Evolutionary conservation across 2,329 filamentous ascomycete genomes (phyloP).

Genomic region (Torrubiella hemipterigena): DNA sequence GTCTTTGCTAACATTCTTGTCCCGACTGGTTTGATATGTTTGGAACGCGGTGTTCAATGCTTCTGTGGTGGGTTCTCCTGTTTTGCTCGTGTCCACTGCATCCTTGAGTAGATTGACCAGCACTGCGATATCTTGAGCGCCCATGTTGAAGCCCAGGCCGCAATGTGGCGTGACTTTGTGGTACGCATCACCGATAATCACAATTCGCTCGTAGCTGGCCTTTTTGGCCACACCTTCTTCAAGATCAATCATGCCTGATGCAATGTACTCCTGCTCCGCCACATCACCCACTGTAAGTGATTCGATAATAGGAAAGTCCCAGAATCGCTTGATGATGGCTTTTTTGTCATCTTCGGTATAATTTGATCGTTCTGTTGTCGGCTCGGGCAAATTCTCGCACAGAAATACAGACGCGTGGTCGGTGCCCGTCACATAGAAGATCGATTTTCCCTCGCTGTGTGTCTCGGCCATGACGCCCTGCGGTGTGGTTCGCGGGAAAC

Average conservation of each 20-base stretch:
- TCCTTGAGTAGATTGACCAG: conserved; percentile 9
- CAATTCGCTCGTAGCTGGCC: conserved; percentile 15
- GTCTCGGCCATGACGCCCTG: too few relatives aligned
- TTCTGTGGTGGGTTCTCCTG: background rate
- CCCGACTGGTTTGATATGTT: background rate
- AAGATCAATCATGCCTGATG: conserved; percentile 12
- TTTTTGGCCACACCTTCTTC: conserved; percentile 16
- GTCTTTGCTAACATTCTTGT: background rate
- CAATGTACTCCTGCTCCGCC: conserved; percentile 6
- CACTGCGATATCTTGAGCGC: conserved; percentile 13
- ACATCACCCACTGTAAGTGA: conserved; percentile 11
- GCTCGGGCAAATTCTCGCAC: conserved; percentile 13
- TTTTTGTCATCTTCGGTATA: conserved; percentile 15
- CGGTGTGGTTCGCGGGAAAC: conserved; percentile 12
- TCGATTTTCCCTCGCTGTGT: too few relatives aligned
- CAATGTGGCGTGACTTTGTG: conserved; percentile 19
- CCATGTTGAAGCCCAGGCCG: conserved; percentile 16
- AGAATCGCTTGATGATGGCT: conserved; percentile 11
- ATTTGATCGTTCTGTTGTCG: conserved; percentile 10
- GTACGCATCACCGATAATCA: conserved; percentile 17
- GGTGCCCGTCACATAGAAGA: conserved; percentile 14
- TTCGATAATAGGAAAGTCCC: conserved; percentile 12
- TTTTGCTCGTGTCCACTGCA: background rate
- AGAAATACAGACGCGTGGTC: conserved; percentile 16
- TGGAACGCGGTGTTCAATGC: background rate